These are phyloP conservation scores for Tinospora cordifolia DNA, from an alignment of 164 flowering plant species.

Conservation along the genomic window DNA sequence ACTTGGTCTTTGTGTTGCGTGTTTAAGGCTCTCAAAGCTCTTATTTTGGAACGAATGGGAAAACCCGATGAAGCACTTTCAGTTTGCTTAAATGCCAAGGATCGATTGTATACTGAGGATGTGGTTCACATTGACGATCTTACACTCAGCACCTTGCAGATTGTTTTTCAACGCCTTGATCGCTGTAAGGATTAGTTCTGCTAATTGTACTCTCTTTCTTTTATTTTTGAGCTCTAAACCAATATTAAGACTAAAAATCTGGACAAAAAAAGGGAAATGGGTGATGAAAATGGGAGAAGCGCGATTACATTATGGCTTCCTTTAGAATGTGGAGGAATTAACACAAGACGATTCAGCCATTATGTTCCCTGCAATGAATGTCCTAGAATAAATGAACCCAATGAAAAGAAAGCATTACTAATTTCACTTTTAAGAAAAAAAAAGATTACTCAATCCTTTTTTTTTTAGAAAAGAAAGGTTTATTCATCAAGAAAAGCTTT, in stretches of 20 bases:
- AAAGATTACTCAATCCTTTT: too few relatives aligned
- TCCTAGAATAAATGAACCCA: too few relatives aligned
- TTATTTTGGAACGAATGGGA: conserved; percentile 83
- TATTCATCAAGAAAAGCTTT: not conserved
- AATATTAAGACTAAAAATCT: not conserved
- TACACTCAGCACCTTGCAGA: conserved; percentile 84
- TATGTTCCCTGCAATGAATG: too few relatives aligned
- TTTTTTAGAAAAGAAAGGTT: not conserved
- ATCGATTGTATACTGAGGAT: conserved; percentile 40
- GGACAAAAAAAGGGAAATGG: not conserved
- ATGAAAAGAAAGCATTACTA: too few relatives aligned
- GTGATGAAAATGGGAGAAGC: not conserved
- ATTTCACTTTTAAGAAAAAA: too few relatives aligned
- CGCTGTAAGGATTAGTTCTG: conserved; percentile 44
- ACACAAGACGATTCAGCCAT: not conserved
- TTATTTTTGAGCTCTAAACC: not conserved
- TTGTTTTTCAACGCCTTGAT: conserved; percentile 83
- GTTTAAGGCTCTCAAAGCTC: conserved; percentile 70
- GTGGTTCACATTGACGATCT: conserved; percentile 59
- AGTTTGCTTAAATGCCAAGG: conserved; percentile 63
- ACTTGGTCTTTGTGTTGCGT: not conserved
- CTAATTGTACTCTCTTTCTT: not conserved
- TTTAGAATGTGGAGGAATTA: not conserved
- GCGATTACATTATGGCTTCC: not conserved
- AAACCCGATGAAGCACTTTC: conserved; percentile 72